Base-by-base conservation (phyloP, 257 asterid genomes). In the Avicennia marina region DNA sequence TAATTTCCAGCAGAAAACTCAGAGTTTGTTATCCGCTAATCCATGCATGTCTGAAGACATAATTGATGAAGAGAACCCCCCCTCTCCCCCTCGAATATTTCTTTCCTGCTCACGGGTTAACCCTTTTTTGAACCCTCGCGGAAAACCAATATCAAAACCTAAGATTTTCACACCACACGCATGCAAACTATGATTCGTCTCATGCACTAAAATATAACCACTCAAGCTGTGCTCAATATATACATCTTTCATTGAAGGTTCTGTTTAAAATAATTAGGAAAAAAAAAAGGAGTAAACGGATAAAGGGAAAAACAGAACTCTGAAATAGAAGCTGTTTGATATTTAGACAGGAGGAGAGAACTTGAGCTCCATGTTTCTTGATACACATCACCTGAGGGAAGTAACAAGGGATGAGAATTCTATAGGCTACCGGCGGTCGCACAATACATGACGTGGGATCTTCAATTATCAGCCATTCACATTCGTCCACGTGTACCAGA, bases 11-110 rank as follows among this genome's bases (percentile, higher is more conserved):
- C 1, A 3, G 7, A 26, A 4, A 6, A 33, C 7, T n/a, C n/a
- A n/a, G n/a, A n/a, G n/a, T 47, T 47, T 47, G 18, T 24, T n/a
- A 10, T 18, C 22, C 11, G 33, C 33, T 22, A 54, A 54, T 54
- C 47, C 60, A 54, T 54, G 42, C 63, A 58, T 27, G 63, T 32
- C 43, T 17, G 33, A 20, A n/a, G n/a, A n/a, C n/a, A n/a, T n/a
- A n/a, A n/a, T n/a, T n/a, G n/a, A n/a, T n/a, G n/a, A n/a, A n/a
- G n/a, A n/a, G n/a, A n/a, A 45, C 15, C 17, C 44, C 3, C 7
- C 10, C 34, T 29, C 34, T 2, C 10, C 29, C 32, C 4, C 53
- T n/a, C 5, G 47, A 41, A 41, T 7, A 15, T 15, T 7, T 7
- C 17, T 11, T 4, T 1, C 43, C 18, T 11, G 13, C 18, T 3